Evolutionary conservation across 352 stramenopile genomes (phyloP).

Genomic region (Globisporangium nagaii): DNA sequence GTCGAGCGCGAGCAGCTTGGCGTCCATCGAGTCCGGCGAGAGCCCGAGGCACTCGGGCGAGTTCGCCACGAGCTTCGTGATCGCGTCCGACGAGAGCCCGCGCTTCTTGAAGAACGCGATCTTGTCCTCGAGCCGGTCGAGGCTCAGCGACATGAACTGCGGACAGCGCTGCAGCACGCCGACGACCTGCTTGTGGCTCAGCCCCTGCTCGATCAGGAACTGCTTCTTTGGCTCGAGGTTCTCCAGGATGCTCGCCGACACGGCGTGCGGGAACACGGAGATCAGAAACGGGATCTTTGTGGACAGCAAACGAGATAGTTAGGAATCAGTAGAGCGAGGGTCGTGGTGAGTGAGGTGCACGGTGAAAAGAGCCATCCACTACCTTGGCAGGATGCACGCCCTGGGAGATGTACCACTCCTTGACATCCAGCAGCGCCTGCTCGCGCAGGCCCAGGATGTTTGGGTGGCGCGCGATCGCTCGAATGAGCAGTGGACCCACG

Average conservation of each 20-base stretch:
- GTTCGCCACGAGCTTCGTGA: conserved; percentile 27
- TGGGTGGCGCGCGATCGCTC: conserved; percentile 25
- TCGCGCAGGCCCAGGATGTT: conserved; percentile 32
- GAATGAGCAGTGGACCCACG: conserved; percentile 21
- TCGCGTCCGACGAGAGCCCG: conserved; percentile 21
- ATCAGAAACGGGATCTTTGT: conserved; percentile 52
- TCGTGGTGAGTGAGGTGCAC: no score
- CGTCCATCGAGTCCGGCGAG: conserved; percentile 26
- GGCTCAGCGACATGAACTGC: conserved; percentile 31
- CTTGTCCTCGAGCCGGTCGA: conserved; percentile 29
- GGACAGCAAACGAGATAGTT: background rate
- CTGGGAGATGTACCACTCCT: conserved; percentile 33
- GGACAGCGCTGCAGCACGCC: conserved; percentile 35
- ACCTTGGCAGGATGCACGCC: conserved; percentile 28
- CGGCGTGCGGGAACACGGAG: conserved; percentile 35
- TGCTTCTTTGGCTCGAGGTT: conserved; percentile 45
- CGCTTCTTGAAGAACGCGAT: conserved; percentile 21
- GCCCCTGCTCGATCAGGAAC: conserved; percentile 26
- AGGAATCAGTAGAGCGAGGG: background rate
- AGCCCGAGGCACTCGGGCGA: conserved; percentile 39
- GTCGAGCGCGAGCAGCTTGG: conserved; percentile 34
- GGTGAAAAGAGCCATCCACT: background rate
- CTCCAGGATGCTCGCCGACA: conserved; percentile 21
- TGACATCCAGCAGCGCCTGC: conserved; percentile 20
- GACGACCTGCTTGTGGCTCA: conserved; percentile 27